phyloP scores from a whole-genome alignment of 495 filamentous ascomycete species.

The Lepraria neglecta region DNA sequence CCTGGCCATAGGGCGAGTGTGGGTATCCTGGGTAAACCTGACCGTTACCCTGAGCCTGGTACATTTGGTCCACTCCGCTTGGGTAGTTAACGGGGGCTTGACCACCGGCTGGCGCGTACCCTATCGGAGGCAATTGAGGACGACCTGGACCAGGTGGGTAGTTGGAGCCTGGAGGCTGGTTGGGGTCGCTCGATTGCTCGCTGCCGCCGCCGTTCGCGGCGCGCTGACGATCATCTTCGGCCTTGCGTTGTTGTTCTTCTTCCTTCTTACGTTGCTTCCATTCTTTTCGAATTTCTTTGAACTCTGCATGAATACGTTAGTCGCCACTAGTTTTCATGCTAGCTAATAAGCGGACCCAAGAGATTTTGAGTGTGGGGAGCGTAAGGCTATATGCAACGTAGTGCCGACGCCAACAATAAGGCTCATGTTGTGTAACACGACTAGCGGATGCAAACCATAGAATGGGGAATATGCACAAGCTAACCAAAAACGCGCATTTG shows the following conservation, averaged over 20 bases:
- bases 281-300: slow-evolving; percentile 98
- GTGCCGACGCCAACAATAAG: slow-evolving; percentile 42
- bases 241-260: slow-evolving; percentile 84
- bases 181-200: slow-evolving; percentile 49
- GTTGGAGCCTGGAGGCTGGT: slow-evolving; percentile 50
- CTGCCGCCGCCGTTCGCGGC: slow-evolving; percentile 52
- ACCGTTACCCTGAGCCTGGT: slow-evolving; percentile 54
- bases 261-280: slow-evolving; percentile 99
- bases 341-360: slow-evolving; percentile 17
- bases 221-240: slow-evolving; percentile 79
- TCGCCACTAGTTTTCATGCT: slow-evolving; percentile 20
- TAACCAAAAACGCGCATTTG: slow-evolving; percentile 32
- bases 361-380: slow-evolving; percentile 12
- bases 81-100: slow-evolving; percentile 62
- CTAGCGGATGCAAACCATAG: slow-evolving; percentile 35
- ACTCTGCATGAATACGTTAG: slow-evolving; percentile 56
- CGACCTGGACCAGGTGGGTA: slow-evolving; percentile 53
- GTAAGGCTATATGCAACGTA: slow-evolving; percentile 30
- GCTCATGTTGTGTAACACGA: slow-evolving; percentile 44
- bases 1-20: slow-evolving; percentile 67
- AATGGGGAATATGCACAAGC: slow-evolving; percentile 25
- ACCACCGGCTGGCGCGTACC: slow-evolving; percentile 62
- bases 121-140: slow-evolving; percentile 80
- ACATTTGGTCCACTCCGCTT: slow-evolving; percentile 45
- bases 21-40: slow-evolving; percentile 71